A percentile compares a stretch with the other conserved stretches of the same genome.
Evolutionary conservation across 164 flowering plant species (phyloP).

Genomic region (Warburgia ugandensis): DNA sequence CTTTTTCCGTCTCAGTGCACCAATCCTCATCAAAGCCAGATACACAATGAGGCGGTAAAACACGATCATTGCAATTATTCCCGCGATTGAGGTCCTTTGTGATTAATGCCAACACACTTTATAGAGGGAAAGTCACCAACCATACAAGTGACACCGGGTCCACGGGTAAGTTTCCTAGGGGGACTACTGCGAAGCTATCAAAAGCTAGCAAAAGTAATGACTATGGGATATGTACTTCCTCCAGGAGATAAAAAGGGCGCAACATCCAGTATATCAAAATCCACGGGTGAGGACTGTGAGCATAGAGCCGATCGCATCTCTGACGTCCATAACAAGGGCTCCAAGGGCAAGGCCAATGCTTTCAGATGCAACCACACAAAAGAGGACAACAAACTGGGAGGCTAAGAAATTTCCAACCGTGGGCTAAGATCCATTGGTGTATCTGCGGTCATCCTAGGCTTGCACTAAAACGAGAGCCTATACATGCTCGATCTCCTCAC

Average conservation of each 20-base stretch:
- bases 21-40: constrained; percentile 51
- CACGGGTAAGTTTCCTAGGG: constrained; percentile 36
- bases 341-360: constrained; percentile 77
- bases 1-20: no score
- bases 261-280: constrained; percentile 51
- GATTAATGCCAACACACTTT: constrained; percentile 33
- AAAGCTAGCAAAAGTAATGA: constrained; percentile 42
- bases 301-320: constrained; percentile 50
- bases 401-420: constrained; percentile 21
- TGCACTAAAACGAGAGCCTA: constrained; percentile 67
- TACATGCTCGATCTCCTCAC: constrained; percentile 74
- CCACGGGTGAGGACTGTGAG: constrained; percentile 43
- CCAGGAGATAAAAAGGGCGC: constrained; percentile 58
- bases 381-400: constrained; percentile 33
- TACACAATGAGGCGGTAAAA: constrained; percentile 43
- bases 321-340: constrained; percentile 53
- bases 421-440: constrained; percentile 69
- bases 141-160: constrained; percentile 11
- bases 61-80: constrained; percentile 23
- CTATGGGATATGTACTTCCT: constrained; percentile 46
- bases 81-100: constrained; percentile 14
- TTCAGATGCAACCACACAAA: constrained; percentile 6
- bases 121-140: constrained; percentile 40
- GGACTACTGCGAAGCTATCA: constrained; percentile 45
- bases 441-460: constrained; percentile 46